phyloP scores from a whole-genome alignment of 345 rosid genomes.

The Pistacia atlantica region DNA sequence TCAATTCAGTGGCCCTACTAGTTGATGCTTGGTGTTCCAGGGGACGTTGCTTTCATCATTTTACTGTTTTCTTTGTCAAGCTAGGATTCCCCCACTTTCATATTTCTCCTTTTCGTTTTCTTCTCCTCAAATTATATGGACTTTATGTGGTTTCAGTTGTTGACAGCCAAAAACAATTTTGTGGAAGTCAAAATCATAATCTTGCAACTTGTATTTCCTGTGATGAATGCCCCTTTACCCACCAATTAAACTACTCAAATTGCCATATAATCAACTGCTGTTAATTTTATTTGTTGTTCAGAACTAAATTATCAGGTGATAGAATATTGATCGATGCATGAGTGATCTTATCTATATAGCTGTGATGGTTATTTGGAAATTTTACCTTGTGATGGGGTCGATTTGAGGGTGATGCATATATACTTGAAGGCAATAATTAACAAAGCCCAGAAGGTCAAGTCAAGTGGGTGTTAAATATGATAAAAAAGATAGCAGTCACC shows the following conservation, averaged over 20 bases:
- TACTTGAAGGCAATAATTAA: not conserved
- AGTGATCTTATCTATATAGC: not conserved
- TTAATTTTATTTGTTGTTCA: not conserved
- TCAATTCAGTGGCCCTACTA: conserved; percentile 42
- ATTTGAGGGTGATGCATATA: not conserved
- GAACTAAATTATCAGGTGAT: not conserved
- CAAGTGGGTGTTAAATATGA: conserved; percentile 24
- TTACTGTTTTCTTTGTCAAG: conserved; percentile 41
- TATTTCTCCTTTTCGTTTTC: conserved; percentile 24
- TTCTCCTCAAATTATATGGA: conserved; percentile 36
- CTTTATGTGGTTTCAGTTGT: conserved; percentile 39
- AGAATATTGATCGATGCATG: not conserved
- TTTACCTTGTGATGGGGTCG: not conserved
- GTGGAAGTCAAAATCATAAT: conserved; percentile 30
- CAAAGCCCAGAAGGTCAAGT: conserved; percentile 28
- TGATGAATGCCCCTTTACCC: conserved; percentile 18
- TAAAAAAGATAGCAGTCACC: conserved; percentile 15
- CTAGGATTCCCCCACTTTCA: conserved; percentile 65
- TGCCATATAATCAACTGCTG: not conserved
- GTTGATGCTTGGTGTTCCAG: conserved; percentile 41
- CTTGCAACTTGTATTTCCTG: conserved; percentile 19
- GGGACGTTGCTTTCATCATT: conserved; percentile 53
- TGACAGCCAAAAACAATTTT: conserved; percentile 26
- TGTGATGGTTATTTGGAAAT: not conserved
- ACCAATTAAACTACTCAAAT: not conserved